These are phyloP conservation scores for Cymbopogon citratus DNA, from an alignment of 176 grass and related monocot genomes.

Conservation along the genomic window DNA sequence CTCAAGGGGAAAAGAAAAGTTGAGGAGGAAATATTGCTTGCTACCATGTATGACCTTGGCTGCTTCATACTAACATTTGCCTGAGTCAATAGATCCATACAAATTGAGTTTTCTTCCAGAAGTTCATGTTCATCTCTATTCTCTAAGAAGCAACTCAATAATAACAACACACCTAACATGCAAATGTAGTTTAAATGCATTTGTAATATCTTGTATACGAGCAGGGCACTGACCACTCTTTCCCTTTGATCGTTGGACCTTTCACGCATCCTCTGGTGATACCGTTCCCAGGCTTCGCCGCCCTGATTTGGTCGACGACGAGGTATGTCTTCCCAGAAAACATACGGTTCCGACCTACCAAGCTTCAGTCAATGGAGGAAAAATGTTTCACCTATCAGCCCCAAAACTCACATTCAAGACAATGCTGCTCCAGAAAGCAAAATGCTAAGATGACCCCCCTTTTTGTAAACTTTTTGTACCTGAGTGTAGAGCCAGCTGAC, in stretches of 20 bases:
- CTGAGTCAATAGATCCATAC: background rate
- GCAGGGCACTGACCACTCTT: conserved; percentile 61
- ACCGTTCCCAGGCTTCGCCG: conserved; percentile 46
- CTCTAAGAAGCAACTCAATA: background rate
- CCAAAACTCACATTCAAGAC: background rate
- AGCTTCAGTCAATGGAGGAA: conserved; percentile 29
- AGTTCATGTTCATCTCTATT: no score
- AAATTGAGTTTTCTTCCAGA: background rate
- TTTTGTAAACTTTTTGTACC: conserved; percentile 20
- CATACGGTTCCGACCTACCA: conserved; percentile 47
- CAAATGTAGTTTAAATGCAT: background rate
- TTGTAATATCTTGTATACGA: background rate
- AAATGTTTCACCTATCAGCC: background rate
- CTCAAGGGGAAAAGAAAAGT: no score
- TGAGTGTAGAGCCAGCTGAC: conserved; percentile 57
- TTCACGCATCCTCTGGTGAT: conserved; percentile 41
- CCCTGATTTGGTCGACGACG: background rate
- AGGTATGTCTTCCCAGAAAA: conserved; percentile 38
- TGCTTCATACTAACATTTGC: no score
- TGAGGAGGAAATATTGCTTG: no score
- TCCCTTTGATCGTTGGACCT: conserved; percentile 51
- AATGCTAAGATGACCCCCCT: background rate
- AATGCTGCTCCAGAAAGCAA: background rate
- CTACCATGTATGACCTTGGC: no score
- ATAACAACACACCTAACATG: background rate